Evolutionary conservation across 306 rosid genomes (phyloP).

Genomic region (Adenanthera pavonina): DNA sequence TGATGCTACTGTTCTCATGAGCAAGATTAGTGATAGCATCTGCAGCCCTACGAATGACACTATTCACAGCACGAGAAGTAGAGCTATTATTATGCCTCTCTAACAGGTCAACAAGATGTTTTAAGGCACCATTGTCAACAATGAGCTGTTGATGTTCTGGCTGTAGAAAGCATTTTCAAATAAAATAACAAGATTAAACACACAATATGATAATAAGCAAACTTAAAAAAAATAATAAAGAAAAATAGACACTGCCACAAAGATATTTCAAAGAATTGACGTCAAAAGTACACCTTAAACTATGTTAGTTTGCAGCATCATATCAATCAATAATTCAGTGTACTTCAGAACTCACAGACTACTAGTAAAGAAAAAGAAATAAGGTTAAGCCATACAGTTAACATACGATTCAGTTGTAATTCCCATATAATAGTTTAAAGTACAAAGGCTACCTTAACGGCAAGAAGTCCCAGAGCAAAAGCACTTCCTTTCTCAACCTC

Average conservation of each 20-base stretch:
- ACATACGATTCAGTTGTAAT: constrained; percentile 2
- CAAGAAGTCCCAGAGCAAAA: constrained; percentile 87
- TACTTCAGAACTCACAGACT: constrained; percentile 1
- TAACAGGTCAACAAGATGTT: constrained; percentile 73
- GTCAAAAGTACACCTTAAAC: constrained; percentile 2
- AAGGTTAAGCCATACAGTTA: neutral
- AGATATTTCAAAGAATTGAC: constrained; percentile 1
- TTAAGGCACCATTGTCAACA: constrained; percentile 79
- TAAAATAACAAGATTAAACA: constrained; percentile 2
- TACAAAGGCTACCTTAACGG: constrained; percentile 67
- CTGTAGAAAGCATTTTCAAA: constrained; percentile 56
- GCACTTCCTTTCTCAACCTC: constrained; percentile 95
- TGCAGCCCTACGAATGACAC: constrained; percentile 92
- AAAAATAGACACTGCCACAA: neutral
- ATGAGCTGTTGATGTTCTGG: constrained; percentile 93
- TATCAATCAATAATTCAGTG: constrained; percentile 21
- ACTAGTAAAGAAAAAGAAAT: neutral
- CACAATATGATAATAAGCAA: neutral
- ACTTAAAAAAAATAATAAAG: neutral
- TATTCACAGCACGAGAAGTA: constrained; percentile 69
- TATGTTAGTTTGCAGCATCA: constrained; percentile 9
- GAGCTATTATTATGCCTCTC: constrained; percentile 65
- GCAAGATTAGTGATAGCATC: constrained; percentile 94
- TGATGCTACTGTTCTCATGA: constrained; percentile 84
- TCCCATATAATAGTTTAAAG: constrained; percentile 1